Evolutionary conservation across 192 early-diverging fungal species (phyloP).

Genomic region (Mortierella antarctica): DNA sequence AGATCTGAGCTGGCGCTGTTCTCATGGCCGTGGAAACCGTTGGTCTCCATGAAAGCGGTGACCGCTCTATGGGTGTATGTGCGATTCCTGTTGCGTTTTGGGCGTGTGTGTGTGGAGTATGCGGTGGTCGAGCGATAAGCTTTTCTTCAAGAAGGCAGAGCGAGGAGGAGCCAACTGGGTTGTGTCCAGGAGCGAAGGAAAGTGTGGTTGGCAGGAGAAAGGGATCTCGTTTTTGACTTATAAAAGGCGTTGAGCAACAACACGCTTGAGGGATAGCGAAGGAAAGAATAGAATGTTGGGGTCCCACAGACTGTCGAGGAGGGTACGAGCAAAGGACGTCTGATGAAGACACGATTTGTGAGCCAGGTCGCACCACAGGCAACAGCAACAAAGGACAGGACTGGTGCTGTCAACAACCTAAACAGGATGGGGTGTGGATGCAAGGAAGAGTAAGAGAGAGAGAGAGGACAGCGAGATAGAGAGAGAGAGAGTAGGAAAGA

Average conservation of each 20-base stretch:
- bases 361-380: too few species aligned
- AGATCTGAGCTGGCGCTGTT: conserved; percentile 5
- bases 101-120: not conserved
- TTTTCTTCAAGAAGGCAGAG: not conserved
- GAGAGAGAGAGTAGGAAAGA: not conserved
- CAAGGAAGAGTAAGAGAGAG: not conserved
- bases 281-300: too few species aligned
- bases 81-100: not conserved
- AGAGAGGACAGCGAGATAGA: not conserved
- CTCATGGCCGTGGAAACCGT: conserved; percentile 24
- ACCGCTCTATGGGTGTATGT: conserved; percentile 4
- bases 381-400: too few species aligned
- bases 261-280: too few species aligned
- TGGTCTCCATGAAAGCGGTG: conserved; percentile 22
- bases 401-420: too few species aligned
- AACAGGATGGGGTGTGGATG: too few species aligned
- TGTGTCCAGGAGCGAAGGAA: not conserved
- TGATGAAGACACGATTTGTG: too few species aligned
- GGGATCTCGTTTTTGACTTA: not conserved
- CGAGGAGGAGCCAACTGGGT: not conserved
- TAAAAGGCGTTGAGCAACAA: too few species aligned
- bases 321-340: too few species aligned
- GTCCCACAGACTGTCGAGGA: too few species aligned
- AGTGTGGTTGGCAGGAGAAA: not conserved
- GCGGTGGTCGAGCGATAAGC: not conserved